Percentiles rank a stretch among this genome's conserved stretches.
phyloP scores from a whole-genome alignment of 208 protist genomes.

The Trypanosomatidae sp. region DNA sequence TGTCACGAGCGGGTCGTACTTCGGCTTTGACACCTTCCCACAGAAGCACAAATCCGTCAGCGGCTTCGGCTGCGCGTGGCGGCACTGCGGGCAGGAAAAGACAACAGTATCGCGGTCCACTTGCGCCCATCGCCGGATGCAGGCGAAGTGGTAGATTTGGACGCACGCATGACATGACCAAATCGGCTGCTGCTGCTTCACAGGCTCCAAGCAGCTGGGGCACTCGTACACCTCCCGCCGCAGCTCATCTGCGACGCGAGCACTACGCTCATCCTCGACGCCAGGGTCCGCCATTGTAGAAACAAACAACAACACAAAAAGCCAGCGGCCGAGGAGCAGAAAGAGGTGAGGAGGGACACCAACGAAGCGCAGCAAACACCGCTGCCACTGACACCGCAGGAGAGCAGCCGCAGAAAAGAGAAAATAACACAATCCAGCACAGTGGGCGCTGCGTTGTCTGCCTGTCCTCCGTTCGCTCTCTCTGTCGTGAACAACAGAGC shows the following conservation, averaged over 20 bases:
- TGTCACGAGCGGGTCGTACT: constrained; percentile 63
- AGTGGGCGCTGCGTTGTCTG: neutral
- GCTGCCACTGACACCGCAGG: neutral
- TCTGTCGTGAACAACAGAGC: neutral
- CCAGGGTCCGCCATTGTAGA: neutral
- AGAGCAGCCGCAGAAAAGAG: neutral
- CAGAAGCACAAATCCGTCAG: constrained; percentile 64
- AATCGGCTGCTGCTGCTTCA: constrained; percentile 48
- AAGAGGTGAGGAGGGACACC: neutral
- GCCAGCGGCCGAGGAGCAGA: neutral
- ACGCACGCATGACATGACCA: constrained; percentile 65
- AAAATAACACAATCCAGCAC: neutral
- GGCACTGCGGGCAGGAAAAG: constrained; percentile 53
- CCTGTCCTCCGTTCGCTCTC: neutral
- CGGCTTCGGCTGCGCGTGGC: constrained; percentile 35
- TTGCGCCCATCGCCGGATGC: constrained; percentile 63
- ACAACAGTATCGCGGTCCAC: constrained; percentile 22
- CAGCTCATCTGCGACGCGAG: constrained; percentile 48
- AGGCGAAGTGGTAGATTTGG: constrained; percentile 69
- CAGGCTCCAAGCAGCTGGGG: constrained; percentile 58
- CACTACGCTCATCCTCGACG: constrained; percentile 14
- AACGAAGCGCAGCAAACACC: neutral
- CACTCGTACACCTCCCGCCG: constrained; percentile 55
- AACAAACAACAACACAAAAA: neutral
- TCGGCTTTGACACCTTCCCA: constrained; percentile 52